phyloP scores from a whole-genome alignment of 768 basidiomycete genomes.

The Xanthoconium stramineum region DNA sequence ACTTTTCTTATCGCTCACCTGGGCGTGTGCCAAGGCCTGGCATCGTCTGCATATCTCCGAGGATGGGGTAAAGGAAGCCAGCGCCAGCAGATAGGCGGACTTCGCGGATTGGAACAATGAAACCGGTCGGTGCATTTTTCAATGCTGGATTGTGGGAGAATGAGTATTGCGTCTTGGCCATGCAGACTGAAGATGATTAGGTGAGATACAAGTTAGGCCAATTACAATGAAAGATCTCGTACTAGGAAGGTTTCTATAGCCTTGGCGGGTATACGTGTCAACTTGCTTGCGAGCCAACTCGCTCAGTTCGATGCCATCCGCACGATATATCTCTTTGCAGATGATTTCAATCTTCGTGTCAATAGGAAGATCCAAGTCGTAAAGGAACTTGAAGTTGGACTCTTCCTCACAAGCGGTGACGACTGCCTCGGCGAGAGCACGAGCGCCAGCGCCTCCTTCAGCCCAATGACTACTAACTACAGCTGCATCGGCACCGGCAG shows the following conservation, averaged over 20 bases:
- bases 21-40: slow-evolving; percentile 92
- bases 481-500: slow-evolving; percentile 90
- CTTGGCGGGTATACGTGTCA: slow-evolving; percentile 89
- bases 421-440: slow-evolving; percentile 89
- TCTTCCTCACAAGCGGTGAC: slow-evolving; percentile 78
- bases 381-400: slow-evolving; percentile 90
- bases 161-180: slow-evolving; percentile 98
- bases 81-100: slow-evolving; percentile 90
- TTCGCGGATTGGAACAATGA: slow-evolving; percentile 87
- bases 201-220: slow-evolving; percentile 8
- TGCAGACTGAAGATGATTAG: slow-evolving; percentile 61
- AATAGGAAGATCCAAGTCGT: slow-evolving; percentile 79
- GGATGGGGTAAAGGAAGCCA: slow-evolving; percentile 91
- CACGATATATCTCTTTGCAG: slow-evolving; percentile 89
- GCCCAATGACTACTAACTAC: slow-evolving; percentile 99
- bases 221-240: slow-evolving; percentile 27
- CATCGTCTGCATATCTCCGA: slow-evolving; percentile 99
- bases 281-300: slow-evolving; percentile 82
- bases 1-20: slow-evolving; percentile 40
- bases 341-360: slow-evolving; percentile 88
- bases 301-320: slow-evolving; percentile 85
- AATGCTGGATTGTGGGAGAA: slow-evolving; percentile 92
- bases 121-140: slow-evolving; percentile 89
- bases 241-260: slow-evolving; percentile 78
- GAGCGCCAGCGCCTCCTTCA: slow-evolving; percentile 87